Conservation (phyloP, 2,329 filamentous ascomycete species). For the Cytospora paraplurivora region DNA sequence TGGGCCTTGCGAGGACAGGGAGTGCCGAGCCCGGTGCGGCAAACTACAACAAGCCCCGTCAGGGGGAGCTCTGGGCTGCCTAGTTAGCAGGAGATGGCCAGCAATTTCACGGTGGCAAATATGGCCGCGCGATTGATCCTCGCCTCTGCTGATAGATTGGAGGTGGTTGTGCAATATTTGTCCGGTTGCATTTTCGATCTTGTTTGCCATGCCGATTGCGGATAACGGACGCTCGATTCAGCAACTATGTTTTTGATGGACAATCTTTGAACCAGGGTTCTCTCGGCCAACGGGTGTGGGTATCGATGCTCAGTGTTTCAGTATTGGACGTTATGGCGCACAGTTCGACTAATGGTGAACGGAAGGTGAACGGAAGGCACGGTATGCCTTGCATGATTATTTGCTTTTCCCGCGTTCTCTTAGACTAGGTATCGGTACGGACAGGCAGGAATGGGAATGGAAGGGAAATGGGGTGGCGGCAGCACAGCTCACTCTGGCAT, state of each 20-base stretch:
- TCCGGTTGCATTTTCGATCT: background rate
- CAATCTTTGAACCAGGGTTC: background rate
- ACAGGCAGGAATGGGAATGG: constrained; percentile 8
- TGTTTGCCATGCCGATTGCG: background rate
- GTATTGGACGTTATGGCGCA: constrained; percentile 16
- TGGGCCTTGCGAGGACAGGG: constrained; percentile 67
- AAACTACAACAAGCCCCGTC: constrained; percentile 62
- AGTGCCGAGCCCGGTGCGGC: constrained; percentile 68
- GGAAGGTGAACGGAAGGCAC: background rate
- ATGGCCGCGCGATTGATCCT: background rate
- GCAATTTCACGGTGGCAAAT: background rate
- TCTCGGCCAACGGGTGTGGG: constrained; percentile 3
- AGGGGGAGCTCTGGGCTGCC: constrained; percentile 55
- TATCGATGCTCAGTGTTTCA: constrained; percentile 11
- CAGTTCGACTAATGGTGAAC: constrained; percentile 13
- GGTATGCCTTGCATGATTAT: constrained; percentile 5
- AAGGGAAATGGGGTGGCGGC: constrained; percentile 8
- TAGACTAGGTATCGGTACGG: constrained; percentile 22
- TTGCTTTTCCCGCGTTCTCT: constrained; percentile 17
- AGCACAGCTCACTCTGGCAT: constrained; percentile 3
- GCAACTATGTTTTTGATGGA: constrained; percentile 3
- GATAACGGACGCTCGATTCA: constrained; percentile 5
- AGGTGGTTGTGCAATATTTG: background rate
- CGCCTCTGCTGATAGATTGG: background rate
- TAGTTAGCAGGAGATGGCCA: background rate